phyloP scores from a whole-genome alignment of 176 grass and related monocot species.

The Poa annua region DNA sequence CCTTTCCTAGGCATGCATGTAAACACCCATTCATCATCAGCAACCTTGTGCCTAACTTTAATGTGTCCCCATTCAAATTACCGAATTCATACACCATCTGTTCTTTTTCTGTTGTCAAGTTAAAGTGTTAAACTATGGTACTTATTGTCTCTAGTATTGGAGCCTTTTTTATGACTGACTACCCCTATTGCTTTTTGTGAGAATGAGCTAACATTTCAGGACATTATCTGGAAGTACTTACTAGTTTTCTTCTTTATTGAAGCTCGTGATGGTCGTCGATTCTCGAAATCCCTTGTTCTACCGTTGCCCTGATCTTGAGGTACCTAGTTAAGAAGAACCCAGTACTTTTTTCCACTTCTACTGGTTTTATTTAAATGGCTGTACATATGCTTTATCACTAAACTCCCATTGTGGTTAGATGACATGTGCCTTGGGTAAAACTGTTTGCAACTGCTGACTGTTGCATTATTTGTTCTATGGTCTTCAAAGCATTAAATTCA shows the following conservation, averaged over 20 bases:
- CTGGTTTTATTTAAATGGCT: conserved; percentile 3
- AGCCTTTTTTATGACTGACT: background rate
- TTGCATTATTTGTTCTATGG: conserved; percentile 10
- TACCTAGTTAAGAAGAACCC: conserved; percentile 29
- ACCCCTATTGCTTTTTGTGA: conserved; percentile 18
- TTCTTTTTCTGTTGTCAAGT: conserved; percentile 10
- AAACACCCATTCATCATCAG: conserved; percentile 2
- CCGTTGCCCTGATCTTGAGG: conserved; percentile 80
- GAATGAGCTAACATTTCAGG: conserved; percentile 2
- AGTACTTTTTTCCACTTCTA: background rate
- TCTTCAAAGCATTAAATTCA: background rate
- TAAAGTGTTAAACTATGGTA: background rate
- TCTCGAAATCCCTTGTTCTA: conserved; percentile 84
- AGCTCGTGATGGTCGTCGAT: conserved; percentile 86
- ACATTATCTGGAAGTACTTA: conserved; percentile 28
- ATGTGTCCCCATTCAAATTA: background rate
- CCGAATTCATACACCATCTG: conserved; percentile 5
- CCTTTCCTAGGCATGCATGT: background rate
- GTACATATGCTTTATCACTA: background rate
- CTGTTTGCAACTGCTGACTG: background rate
- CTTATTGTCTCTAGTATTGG: background rate
- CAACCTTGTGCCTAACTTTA: conserved; percentile 8
- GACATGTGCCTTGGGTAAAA: background rate
- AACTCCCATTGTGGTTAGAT: conserved; percentile 2
- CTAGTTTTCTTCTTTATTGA: conserved; percentile 39